Conservation (phyloP, 2,329 filamentous ascomycete genomes). For the Plectosphaerella plurivora region DNA sequence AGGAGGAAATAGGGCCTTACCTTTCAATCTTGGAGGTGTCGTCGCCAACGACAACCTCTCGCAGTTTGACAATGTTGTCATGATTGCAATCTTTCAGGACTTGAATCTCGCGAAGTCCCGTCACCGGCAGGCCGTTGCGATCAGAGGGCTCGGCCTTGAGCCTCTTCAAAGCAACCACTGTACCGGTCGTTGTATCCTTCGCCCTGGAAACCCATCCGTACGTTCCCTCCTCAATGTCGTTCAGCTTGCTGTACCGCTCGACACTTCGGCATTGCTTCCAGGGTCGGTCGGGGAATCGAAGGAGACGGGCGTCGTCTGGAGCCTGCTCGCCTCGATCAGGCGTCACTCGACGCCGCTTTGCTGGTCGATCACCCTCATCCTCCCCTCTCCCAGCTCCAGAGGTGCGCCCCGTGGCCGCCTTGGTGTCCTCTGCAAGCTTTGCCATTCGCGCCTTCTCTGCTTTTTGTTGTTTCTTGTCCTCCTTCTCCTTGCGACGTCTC, state of each 20-base stretch:
- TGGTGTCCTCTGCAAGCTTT: constrained; percentile 33
- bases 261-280: constrained; percentile 74
- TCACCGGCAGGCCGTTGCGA: constrained; percentile 75
- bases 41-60: constrained; percentile 79
- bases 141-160: constrained; percentile 83
- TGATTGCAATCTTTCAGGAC: constrained; percentile 79
- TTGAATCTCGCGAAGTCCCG: constrained; percentile 88
- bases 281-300: constrained; percentile 64
- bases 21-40: constrained; percentile 48
- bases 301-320: constrained; percentile 43
- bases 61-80: constrained; percentile 74
- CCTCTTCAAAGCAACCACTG: constrained; percentile 87
- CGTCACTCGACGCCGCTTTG: constrained; percentile 58
- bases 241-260: constrained; percentile 85
- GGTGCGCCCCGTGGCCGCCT: constrained; percentile 9
- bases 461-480: constrained; percentile 82
- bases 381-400: constrained; percentile 7
- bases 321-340: constrained; percentile 29
- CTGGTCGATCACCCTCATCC: constrained; percentile 39
- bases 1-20: constrained; percentile 24
- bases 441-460: constrained; percentile 72
- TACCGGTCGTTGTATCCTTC: constrained; percentile 65
- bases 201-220: constrained; percentile 94
- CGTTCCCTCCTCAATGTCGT: constrained; percentile 95
- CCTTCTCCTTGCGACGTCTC: constrained; percentile 74